Base-by-base conservation (phyloP, 139 green algal genomes). In the Diplosphaera chodatii region DNA sequence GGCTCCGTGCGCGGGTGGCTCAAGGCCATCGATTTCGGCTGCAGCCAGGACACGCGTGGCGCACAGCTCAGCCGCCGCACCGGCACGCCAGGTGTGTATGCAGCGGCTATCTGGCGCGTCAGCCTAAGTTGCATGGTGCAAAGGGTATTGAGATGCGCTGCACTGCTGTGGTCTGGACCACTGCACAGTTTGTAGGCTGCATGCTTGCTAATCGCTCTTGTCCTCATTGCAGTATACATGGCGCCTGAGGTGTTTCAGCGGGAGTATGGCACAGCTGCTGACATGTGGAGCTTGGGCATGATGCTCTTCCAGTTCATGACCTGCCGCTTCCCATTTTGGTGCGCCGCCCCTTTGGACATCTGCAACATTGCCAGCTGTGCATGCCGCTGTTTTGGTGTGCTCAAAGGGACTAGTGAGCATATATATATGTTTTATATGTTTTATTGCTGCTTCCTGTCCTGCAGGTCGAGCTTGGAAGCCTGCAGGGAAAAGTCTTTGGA, bases 281-380 rank as follows among this genome's bases (percentile, higher is more conserved):
- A 94, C 70, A 71, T 94, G 56, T 94, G 89, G 86, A 84, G 81
- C 31, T 68, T 88, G 55, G 78, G 78, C 31, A 84, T 89, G 55
- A 85, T 89, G 69, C 21, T 85, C 68, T 86, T 81, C 77, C 77
- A 87, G 72, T 75, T 89, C 62, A 78, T 91, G 27, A 81, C 71
- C 4, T 77, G 79, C 4, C 77, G 76, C 29, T 80, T 84, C 67
- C 85, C 83, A 23, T 91, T 83, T 72, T 85, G 75, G 80, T n/a
- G n/a, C n/a, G n/a, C n/a, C n/a, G n/a, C n/a, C n/a, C n/a, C n/a
- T n/a, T n/a, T n/a, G n/a, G n/a, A n/a, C n/a, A n/a, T n/a, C n/a
- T n/a, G n/a, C n/a, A n/a, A n/a, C n/a, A n/a, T n/a, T n/a, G n/a
- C n/a, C n/a, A n/a, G n/a, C n/a, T n/a, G n/a, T n/a, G n/a, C n/a